Evolutionary conservation across 495 filamentous ascomycete genomes (phyloP), one percentile per base, ranked within the genome.

Genomic region (Articulospora tetracladia): DNA sequence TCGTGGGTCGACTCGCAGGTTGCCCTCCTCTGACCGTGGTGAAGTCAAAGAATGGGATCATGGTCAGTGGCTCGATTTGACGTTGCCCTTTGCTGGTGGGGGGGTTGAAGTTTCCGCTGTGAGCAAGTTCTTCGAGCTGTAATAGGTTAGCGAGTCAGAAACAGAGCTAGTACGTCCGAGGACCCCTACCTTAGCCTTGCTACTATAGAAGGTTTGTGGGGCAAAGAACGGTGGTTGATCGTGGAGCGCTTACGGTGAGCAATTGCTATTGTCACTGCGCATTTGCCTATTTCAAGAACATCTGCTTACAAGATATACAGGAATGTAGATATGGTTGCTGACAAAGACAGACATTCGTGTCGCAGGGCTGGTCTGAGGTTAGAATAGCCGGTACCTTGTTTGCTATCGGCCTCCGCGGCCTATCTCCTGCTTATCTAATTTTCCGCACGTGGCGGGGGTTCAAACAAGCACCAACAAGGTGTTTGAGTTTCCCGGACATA

Each of bases 21-120:
- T 44, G 4, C n/a, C 39, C 39, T 44, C 39, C 39, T 44, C 39
- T 12, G 8, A 19, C n/a, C 10, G 39, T 44, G 8, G 39, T 12
- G 17, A n/a, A n/a, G n/a, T 11, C 3, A n/a, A 17, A 44, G n/a
- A 56, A 56, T 20, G 53, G 53, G 53, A 46, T 56, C 53, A 56
- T 56, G 32, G 32, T 50, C 47, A 50, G 20, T 50, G 22, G 20
- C 22, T 24, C 6, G 20, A 27, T 25, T 25, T n/a, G 8, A 44
- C 8, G 3, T 15, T 44, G 30, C 6, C 30, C 30, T 34, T n/a
- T 44, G 39, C 3, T 44, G 47, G 20, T 55, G 53, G 53, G 27
- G 27, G 39, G 26, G 1, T 24, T 26, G 27, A 55, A 36, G 26
- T 55, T 23, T 34, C 20, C 27, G 47, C 25, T 24, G 17, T 44